Conservation (phyloP, 2,329 filamentous ascomycete species). For the Ceratocystis alfenasii region DNA sequence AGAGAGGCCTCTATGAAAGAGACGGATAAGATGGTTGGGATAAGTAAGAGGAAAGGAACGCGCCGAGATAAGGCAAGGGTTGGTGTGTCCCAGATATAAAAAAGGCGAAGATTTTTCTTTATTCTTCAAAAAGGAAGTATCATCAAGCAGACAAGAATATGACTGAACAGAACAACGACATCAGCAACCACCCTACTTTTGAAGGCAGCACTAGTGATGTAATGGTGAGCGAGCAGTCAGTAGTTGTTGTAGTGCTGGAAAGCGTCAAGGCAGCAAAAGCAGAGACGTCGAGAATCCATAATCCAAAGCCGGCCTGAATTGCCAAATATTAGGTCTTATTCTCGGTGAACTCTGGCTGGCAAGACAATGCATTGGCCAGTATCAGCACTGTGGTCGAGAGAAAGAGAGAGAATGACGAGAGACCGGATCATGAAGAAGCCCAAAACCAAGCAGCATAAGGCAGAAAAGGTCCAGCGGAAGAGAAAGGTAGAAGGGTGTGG, state of each 20-base stretch:
- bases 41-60: neutral
- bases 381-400: constrained; percentile 14
- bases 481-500: neutral
- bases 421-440: constrained; percentile 17
- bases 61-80: neutral
- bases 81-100: neutral
- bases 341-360: constrained; percentile 13
- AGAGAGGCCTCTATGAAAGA: neutral
- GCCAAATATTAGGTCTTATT: constrained; percentile 15
- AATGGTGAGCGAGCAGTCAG: constrained; percentile 13
- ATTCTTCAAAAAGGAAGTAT: constrained; percentile 1
- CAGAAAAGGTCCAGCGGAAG: neutral
- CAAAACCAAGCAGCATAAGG: neutral
- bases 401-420: neutral
- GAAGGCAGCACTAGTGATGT: neutral
- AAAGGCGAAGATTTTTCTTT: constrained; percentile 1
- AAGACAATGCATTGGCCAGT: constrained; percentile 16
- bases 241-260: constrained; percentile 15
- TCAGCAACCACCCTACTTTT: neutral
- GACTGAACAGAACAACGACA: constrained; percentile 5
- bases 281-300: constrained; percentile 22
- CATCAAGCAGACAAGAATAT: constrained; percentile 6
- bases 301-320: constrained; percentile 19
- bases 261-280: constrained; percentile 18
- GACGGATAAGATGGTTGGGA: neutral